phyloP scores from a whole-genome alignment of 192 early-diverging fungal species.

The Radiomyces spectabilis region DNA sequence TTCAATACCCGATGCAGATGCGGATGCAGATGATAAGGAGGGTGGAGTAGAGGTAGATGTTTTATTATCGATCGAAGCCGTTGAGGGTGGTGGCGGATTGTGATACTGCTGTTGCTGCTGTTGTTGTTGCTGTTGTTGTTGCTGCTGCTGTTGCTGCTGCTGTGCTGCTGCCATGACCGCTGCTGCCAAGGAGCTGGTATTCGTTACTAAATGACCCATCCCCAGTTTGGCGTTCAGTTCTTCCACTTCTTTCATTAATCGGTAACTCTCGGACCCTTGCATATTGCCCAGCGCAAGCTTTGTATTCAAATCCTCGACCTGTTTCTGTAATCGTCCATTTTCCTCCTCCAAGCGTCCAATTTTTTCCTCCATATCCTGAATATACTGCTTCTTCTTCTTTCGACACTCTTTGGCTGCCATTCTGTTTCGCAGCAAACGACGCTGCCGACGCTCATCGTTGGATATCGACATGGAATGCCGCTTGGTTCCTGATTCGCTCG shows the following conservation, averaged over 20 bases:
- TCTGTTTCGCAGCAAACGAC: slow-evolving; percentile 68
- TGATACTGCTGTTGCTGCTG: too few relatives aligned
- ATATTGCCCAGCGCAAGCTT: slow-evolving; percentile 55
- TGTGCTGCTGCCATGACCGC: too few relatives aligned
- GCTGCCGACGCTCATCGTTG: slow-evolving; percentile 66
- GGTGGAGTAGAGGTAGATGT: too few relatives aligned
- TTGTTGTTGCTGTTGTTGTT: slow-evolving; percentile 8
- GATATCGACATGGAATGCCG: too few relatives aligned
- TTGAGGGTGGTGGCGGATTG: too few relatives aligned
- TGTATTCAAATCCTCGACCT: slow-evolving; percentile 60
- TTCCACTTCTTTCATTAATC: slow-evolving; percentile 59
- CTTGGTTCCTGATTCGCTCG: too few relatives aligned
- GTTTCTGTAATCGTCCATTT: slow-evolving; percentile 52
- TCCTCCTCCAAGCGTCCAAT: slow-evolving; percentile 55
- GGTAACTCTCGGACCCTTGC: slow-evolving; percentile 47
- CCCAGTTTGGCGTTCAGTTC: slow-evolving; percentile 61
- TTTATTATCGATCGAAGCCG: too few relatives aligned
- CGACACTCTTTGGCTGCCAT: slow-evolving; percentile 80
- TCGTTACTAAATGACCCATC: slow-evolving; percentile 25
- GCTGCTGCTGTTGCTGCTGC: slow-evolving; percentile 17
- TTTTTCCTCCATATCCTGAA: slow-evolving; percentile 63
- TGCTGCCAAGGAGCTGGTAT: too few relatives aligned
- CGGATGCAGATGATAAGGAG: too few relatives aligned
- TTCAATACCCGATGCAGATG: too few relatives aligned
- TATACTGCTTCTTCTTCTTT: slow-evolving; percentile 78